A percentile compares a stretch with the other conserved stretches of the same genome.
phyloP scores from a whole-genome alignment of 1,139 yeast genomes.

The Saccharomyces hybrid region DNA sequence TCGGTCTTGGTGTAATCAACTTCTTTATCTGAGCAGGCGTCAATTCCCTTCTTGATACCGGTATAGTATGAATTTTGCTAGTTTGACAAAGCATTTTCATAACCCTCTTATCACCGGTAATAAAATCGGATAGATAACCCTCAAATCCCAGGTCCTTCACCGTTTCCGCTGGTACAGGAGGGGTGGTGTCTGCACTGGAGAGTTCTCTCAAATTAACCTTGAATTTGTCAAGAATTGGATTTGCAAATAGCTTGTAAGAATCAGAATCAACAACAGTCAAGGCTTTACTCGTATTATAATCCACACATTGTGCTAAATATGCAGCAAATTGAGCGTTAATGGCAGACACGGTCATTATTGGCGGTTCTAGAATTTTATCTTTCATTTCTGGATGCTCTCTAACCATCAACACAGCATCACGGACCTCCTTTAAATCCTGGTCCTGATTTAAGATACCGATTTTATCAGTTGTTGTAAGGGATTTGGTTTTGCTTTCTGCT shows the following conservation, averaged over 20 bases:
- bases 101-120: slow-evolving; percentile 72
- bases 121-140: slow-evolving; percentile 64
- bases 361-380: slow-evolving; percentile 59
- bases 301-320: slow-evolving; percentile 53
- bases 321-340: slow-evolving; percentile 44
- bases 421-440: slow-evolving; percentile 29
- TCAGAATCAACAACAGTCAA: slow-evolving; percentile 41
- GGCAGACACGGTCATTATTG: slow-evolving; percentile 58
- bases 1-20: slow-evolving; percentile 33
- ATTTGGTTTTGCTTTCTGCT: slow-evolving; percentile 22
- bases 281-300: slow-evolving; percentile 48
- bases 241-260: slow-evolving; percentile 41
- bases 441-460: slow-evolving; percentile 34
- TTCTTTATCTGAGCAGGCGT: slow-evolving; percentile 37
- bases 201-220: slow-evolving; percentile 44
- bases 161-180: slow-evolving; percentile 33
- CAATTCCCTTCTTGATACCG: slow-evolving; percentile 47
- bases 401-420: slow-evolving; percentile 38
- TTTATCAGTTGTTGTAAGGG: slow-evolving; percentile 46
- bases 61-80: slow-evolving; percentile 52
- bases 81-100: slow-evolving; percentile 63
- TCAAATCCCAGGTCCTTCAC: slow-evolving; percentile 60
- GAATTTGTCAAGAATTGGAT: slow-evolving; percentile 34
- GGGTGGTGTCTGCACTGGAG: slow-evolving; percentile 23
- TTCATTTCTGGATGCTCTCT: slow-evolving; percentile 35